Evolutionary conservation across 2,329 filamentous ascomycete genomes (phyloP).

Genomic region (Arthrobotrys pseudoclavata): DNA sequence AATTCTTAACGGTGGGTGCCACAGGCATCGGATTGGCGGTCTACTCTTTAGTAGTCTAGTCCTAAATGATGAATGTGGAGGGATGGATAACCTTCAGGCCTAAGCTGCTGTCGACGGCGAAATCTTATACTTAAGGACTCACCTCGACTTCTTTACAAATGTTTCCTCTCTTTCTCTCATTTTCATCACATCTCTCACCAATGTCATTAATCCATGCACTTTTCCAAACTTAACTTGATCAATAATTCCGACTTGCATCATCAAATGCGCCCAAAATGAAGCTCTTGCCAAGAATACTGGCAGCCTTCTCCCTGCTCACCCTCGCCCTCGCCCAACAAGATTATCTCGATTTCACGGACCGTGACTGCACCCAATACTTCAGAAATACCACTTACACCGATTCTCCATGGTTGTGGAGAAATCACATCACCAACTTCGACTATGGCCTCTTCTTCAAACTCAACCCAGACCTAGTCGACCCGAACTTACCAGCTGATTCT

Average conservation of each 20-base stretch:
- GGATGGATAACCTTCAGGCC: neutral
- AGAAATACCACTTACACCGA: constrained; percentile 38
- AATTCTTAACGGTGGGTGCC: constrained; percentile 7
- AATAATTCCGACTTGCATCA: neutral
- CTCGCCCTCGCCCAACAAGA: constrained; percentile 26
- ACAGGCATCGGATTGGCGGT: neutral
- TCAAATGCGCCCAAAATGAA: constrained; percentile 22
- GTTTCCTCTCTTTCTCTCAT: too few species aligned
- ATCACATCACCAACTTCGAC: constrained; percentile 46
- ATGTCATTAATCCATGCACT: neutral
- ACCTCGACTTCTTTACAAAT: neutral
- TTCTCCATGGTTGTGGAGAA: constrained; percentile 47
- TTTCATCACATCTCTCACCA: too few species aligned
- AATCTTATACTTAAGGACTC: constrained; percentile 5
- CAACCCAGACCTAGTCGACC: constrained; percentile 15
- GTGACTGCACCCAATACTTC: constrained; percentile 39
- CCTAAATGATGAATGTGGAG: neutral
- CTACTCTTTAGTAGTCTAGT: neutral
- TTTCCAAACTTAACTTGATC: neutral
- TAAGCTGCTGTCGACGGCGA: neutral
- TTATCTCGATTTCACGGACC: constrained; percentile 28
- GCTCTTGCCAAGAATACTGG: neutral
- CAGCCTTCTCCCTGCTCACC: neutral
- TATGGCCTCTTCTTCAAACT: constrained; percentile 42
- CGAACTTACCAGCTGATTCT: neutral